A percentile compares a stretch with the other conserved stretches of the same genome.
These are phyloP conservation scores for Cordyceps tenuipes DNA, from an alignment of 2,329 filamentous ascomycete species.

Conservation along the genomic window DNA sequence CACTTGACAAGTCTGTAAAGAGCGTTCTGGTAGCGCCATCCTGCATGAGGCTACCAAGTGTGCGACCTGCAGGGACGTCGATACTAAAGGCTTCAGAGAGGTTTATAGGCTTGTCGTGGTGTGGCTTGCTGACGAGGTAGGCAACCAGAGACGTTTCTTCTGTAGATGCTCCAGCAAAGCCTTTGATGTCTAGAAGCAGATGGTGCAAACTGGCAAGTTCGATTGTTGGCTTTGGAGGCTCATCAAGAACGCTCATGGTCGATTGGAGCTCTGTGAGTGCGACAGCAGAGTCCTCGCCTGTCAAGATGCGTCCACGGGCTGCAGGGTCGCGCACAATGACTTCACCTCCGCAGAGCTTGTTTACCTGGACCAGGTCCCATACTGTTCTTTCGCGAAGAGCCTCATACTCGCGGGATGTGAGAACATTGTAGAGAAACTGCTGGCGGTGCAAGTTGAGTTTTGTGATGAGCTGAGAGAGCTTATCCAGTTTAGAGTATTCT, in stretches of 20 bases:
- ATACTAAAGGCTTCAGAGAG: conserved; percentile 80
- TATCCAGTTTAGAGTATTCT: conserved; percentile 73
- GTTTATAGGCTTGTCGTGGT: conserved; percentile 53
- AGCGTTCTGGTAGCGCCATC: conserved; percentile 70
- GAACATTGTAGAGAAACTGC: conserved; percentile 87
- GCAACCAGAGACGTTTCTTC: conserved; percentile 69
- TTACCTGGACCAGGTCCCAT: conserved; percentile 89
- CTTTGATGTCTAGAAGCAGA: conserved; percentile 73
- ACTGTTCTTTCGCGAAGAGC: conserved; percentile 79
- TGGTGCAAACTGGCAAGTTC: conserved; percentile 72
- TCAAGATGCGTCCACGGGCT: conserved; percentile 76
- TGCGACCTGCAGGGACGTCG: conserved; percentile 66
- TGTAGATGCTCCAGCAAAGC: conserved; percentile 68
- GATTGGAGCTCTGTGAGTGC: conserved; percentile 88
- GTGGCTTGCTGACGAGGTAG: conserved; percentile 65
- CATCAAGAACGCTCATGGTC: conserved; percentile 87
- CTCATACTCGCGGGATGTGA: conserved; percentile 79
- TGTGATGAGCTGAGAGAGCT: conserved; percentile 70
- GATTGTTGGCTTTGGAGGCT: conserved; percentile 59
- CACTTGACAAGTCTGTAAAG: conserved; percentile 75
- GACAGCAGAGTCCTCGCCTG: conserved; percentile 86
- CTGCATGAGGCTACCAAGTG: conserved; percentile 55
- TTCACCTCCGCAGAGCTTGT: conserved; percentile 88
- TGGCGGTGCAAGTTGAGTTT: conserved; percentile 78
- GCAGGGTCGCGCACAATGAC: conserved; percentile 88